Evolutionary conservation across 2,329 filamentous ascomycete genomes (phyloP), one percentile per base, ranked within the genome.

Genomic region (Aspergillus tubingensis): DNA sequence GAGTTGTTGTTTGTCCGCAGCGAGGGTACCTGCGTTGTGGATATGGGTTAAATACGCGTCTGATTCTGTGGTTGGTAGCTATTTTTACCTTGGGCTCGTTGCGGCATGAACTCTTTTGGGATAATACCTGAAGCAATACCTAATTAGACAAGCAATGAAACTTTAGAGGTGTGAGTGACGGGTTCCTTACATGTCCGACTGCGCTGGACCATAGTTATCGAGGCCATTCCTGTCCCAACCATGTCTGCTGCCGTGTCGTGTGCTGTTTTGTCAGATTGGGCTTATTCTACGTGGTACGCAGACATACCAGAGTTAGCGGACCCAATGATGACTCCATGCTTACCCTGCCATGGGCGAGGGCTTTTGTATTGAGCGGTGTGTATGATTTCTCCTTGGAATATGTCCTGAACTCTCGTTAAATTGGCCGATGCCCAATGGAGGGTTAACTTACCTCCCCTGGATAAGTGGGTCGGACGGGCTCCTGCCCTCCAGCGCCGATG

Each of bases 191-290:
- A 49, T 38, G 81, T 82, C 8, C 70, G 73, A 49, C 68, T 73
- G 30, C 81, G 76, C 62, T 83, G 81, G 0, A 82, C 67, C 65
- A 83, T 79, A 11, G 80, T 83, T n/a, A 79, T 68, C 13, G 78
- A 74, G 30, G 75, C 71, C 53, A 78, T 63, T 3, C 76, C 76
- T 6, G 76, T 76, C 21, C 77, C 72, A 39, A 75, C 72, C 74
- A 81, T 82, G 66, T 82, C 79, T 66, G 81, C 76, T 2, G 80
- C 78, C 23, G 82, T 75, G 65, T 83, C 80, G 67, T 82, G 80
- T 1, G 47, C 47, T 49, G 15, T 19, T 2, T 27, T 25, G 47
- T 49, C 17, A 49, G 23, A 49, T 17, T 10, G 15, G 7, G 3
- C 10, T 30, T 10, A 15, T 15, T 13, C 7, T 30, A 7, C 25